Evolutionary conservation across 768 basidiomycete genomes (phyloP).

Genomic region (Lactarius psammicola): DNA sequence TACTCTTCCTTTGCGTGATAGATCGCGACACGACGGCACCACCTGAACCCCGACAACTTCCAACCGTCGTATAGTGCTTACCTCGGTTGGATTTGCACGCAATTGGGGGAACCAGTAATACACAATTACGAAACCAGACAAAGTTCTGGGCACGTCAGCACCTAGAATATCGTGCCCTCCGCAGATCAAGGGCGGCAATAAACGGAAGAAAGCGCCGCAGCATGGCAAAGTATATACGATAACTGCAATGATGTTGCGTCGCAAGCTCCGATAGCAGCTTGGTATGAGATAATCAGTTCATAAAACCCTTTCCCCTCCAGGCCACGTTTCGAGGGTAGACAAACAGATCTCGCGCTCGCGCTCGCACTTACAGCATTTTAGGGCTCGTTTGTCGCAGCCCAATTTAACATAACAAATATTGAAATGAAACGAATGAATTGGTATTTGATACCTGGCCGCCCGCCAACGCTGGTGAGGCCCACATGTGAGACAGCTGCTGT

Average conservation of each 20-base stretch:
- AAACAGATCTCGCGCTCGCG: neutral
- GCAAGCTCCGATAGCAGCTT: neutral
- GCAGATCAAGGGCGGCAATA: constrained; percentile 1
- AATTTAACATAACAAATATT: neutral
- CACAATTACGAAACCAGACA: neutral
- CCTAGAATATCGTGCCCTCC: neutral
- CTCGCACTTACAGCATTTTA: constrained; percentile 1
- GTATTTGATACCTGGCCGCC: neutral
- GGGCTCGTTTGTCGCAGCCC: neutral
- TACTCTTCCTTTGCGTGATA: constrained; percentile 1
- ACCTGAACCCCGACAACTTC: neutral
- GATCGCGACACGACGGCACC: neutral
- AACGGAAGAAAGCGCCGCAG: neutral
- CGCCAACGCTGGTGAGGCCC: neutral
- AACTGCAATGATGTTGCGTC: neutral
- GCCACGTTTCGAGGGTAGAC: constrained; percentile 20
- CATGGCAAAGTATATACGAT: neutral
- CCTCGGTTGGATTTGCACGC: neutral
- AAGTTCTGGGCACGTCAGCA: neutral
- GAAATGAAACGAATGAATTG: neutral
- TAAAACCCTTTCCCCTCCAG: neutral
- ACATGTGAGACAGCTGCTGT: neutral
- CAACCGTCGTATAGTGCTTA: neutral
- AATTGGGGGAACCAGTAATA: neutral
- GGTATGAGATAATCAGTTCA: neutral